Conservation (phyloP, 164 flowering plant genomes). For the Tetracentron sinense region DNA sequence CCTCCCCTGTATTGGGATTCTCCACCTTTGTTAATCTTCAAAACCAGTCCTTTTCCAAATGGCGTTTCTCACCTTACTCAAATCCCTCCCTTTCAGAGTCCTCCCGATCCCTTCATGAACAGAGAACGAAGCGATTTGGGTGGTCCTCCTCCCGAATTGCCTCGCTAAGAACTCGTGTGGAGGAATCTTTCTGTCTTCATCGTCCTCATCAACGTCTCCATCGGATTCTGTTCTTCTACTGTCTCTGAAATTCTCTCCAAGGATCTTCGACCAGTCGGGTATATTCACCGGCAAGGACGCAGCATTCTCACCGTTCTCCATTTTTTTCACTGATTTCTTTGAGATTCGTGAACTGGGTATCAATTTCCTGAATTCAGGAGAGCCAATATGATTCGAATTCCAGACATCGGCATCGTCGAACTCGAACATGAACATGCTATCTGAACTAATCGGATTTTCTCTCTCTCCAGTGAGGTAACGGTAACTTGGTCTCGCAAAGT, state of each 20-base stretch:
- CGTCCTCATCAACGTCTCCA: constrained; percentile 4
- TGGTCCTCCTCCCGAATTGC: constrained; percentile 27
- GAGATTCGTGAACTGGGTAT: constrained; percentile 11
- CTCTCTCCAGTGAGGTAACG: constrained; percentile 7
- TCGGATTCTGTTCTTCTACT: not conserved
- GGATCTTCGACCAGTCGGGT: too few relatives aligned
- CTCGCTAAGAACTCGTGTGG: constrained; percentile 31
- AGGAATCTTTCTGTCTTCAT: constrained; percentile 18
- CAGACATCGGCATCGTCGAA: constrained; percentile 26
- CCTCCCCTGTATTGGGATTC: too few relatives aligned
- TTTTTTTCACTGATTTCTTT: constrained; percentile 12
- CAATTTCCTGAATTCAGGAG: constrained; percentile 8
- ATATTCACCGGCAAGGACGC: constrained; percentile 26
- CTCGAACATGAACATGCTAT: constrained; percentile 18
- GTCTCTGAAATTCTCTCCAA: constrained; percentile 13
- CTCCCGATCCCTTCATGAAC: too few relatives aligned
- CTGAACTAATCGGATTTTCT: constrained; percentile 3
- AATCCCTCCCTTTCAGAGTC: too few relatives aligned
- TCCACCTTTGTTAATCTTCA: too few relatives aligned
- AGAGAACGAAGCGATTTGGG: too few relatives aligned
- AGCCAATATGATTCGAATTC: constrained; percentile 3
- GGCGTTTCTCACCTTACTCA: constrained; percentile 29
- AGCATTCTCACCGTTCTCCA: constrained; percentile 7
- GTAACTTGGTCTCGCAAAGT: constrained; percentile 11
- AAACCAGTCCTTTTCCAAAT: constrained; percentile 33